phyloP scores from a whole-genome alignment of 1,284 basidiomycete genomes.

The Exobasidium cylindrosporum region DNA sequence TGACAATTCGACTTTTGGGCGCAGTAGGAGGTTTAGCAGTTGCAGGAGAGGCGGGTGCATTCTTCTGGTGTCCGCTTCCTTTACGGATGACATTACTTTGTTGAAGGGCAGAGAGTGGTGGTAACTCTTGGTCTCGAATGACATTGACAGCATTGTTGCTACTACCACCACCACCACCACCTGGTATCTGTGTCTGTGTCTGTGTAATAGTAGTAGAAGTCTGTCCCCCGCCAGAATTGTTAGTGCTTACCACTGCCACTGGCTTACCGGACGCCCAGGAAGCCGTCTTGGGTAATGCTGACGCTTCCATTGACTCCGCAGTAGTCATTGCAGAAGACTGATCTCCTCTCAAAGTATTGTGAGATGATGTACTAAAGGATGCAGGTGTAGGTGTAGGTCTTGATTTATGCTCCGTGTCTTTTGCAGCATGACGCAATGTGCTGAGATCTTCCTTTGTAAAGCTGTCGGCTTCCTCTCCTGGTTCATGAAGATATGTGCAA shows the following conservation, averaged over 20 bases:
- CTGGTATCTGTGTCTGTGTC: not conserved
- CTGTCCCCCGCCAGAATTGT: not conserved
- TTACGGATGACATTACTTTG: constrained; percentile 22
- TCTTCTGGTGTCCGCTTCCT: constrained; percentile 20
- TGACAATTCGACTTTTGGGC: not conserved
- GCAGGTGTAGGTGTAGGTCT: constrained; percentile 32
- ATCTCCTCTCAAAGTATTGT: not conserved
- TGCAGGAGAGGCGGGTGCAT: constrained; percentile 11
- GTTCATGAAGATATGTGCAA: constrained; percentile 94
- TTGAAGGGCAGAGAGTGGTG: constrained; percentile 30
- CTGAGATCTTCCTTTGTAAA: constrained; percentile 58
- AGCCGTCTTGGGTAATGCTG: constrained; percentile 52
- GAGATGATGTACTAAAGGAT: constrained; percentile 8
- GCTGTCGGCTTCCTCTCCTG: constrained; percentile 96
- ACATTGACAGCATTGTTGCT: constrained; percentile 32
- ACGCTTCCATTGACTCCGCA: constrained; percentile 22
- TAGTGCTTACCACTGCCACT: constrained; percentile 5
- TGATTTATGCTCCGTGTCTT: constrained; percentile 52
- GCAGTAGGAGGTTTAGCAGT: constrained; percentile 11
- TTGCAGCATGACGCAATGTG: constrained; percentile 51
- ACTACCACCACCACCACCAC: constrained; percentile 1
- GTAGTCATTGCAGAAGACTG: not conserved
- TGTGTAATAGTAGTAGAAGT: not conserved
- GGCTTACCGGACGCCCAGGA: constrained; percentile 51
- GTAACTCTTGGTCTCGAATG: constrained; percentile 45